Conservation (phyloP, 768 basidiomycete species). For the Hygrocybe coccinea region DNA sequence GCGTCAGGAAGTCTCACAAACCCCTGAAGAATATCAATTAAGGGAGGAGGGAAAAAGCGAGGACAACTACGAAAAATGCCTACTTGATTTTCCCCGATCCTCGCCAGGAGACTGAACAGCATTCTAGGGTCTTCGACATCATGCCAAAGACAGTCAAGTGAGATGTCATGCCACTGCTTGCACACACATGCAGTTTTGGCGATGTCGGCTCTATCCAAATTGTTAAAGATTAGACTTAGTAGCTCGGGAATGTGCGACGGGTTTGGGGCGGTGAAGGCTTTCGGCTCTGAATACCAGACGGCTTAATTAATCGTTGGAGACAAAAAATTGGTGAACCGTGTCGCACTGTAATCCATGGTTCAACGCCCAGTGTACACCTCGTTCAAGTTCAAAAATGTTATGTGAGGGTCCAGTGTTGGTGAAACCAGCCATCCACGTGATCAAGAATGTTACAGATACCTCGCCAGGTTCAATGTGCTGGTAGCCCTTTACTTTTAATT, state of each 20-base stretch:
- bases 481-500: no score
- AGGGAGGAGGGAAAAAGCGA: background rate
- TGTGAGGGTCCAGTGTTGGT: no score
- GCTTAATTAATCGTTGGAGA: background rate
- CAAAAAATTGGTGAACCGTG: no score
- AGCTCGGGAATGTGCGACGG: conserved; percentile 47
- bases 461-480: no score
- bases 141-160: conserved; percentile 55
- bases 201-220: conserved; percentile 31
- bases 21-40: conserved; percentile 23
- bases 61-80: background rate
- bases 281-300: no score
- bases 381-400: no score
- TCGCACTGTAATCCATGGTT: no score
- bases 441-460: no score
- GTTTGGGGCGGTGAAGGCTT: no score
- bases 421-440: no score
- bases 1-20: conserved; percentile 41
- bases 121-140: conserved; percentile 43
- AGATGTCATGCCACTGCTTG: conserved; percentile 54
- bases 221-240: conserved; percentile 50
- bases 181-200: conserved; percentile 47
- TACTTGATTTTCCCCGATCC: conserved; percentile 32
- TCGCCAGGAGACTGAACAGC: conserved; percentile 48
- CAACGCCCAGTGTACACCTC: no score